Evolutionary conservation across 768 basidiomycete genomes (phyloP).

Genomic region (Ramaria sp.): DNA sequence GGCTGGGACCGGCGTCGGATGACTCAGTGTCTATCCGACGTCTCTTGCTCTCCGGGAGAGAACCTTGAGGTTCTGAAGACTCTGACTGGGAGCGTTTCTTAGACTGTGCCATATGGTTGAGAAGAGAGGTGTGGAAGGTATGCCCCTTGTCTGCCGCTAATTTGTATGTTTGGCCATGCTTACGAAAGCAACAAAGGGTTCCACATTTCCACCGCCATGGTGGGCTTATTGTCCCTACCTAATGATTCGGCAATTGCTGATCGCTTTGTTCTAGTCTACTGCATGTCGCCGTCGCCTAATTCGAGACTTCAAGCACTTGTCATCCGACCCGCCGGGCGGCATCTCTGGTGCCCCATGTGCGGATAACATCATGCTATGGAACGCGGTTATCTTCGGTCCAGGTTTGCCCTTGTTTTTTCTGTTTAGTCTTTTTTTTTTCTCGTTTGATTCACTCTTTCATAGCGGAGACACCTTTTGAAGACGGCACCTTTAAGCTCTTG

Average conservation of each 20-base stretch:
- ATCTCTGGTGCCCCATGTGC: conserved; percentile 96
- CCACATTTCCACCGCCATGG: not conserved
- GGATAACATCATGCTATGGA: no score
- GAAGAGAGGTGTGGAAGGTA: not conserved
- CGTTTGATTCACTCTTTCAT: not conserved
- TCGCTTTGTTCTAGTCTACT: conserved; percentile 52
- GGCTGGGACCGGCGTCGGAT: not conserved
- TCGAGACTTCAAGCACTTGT: conserved; percentile 93
- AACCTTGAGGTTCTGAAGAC: not conserved
- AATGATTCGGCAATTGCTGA: not conserved
- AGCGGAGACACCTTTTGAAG: conserved; percentile 97
- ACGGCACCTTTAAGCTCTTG: conserved; percentile 96
- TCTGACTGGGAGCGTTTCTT: not conserved
- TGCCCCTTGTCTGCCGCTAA: not conserved
- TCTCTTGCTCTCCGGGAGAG: not conserved
- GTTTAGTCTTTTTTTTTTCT: not conserved
- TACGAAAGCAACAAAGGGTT: not conserved
- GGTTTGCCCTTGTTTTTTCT: conserved; percentile 36
- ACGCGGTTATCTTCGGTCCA: conserved; percentile 98
- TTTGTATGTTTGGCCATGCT: not conserved
- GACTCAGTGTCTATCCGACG: not conserved
- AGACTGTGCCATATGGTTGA: not conserved
- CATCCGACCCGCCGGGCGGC: conserved; percentile 92
- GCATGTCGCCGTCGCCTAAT: conserved; percentile 92
- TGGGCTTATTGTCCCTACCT: not conserved